Conservation (phyloP, 345 rosid genomes). For the Pseudoturritis turrita region DNA sequence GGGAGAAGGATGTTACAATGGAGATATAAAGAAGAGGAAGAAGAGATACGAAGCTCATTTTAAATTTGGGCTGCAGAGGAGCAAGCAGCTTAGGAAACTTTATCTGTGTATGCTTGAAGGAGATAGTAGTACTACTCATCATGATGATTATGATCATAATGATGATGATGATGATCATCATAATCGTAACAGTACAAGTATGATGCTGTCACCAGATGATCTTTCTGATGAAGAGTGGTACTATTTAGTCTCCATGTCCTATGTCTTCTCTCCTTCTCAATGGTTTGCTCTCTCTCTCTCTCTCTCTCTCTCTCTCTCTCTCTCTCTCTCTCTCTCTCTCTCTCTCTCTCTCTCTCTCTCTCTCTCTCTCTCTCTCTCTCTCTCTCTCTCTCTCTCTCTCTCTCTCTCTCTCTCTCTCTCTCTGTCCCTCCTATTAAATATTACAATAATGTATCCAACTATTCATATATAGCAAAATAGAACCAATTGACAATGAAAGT, state of each 20-base stretch:
- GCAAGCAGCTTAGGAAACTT: constrained; percentile 73
- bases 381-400: too few species aligned
- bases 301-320: neutral
- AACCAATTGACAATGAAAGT: neutral
- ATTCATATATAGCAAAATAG: neutral
- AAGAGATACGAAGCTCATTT: constrained; percentile 44
- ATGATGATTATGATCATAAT: constrained; percentile 32
- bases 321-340: too few species aligned
- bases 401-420: too few species aligned
- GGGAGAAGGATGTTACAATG: constrained; percentile 89
- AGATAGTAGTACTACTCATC: constrained; percentile 45
- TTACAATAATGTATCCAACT: neutral
- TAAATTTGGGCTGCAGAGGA: constrained; percentile 68
- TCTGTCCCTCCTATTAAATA: neutral
- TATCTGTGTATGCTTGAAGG: constrained; percentile 56
- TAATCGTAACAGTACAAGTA: neutral
- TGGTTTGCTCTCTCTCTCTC: constrained; percentile 44
- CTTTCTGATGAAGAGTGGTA: constrained; percentile 95
- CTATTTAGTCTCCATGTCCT: constrained; percentile 97
- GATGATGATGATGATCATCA: neutral
- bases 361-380: neutral
- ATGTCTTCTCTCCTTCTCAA: constrained; percentile 70
- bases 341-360: too few species aligned
- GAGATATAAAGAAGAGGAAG: constrained; percentile 92
- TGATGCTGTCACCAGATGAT: constrained; percentile 76